phyloP scores from a whole-genome alignment of 1,284 basidiomycete species.

The Irpex sp. region DNA sequence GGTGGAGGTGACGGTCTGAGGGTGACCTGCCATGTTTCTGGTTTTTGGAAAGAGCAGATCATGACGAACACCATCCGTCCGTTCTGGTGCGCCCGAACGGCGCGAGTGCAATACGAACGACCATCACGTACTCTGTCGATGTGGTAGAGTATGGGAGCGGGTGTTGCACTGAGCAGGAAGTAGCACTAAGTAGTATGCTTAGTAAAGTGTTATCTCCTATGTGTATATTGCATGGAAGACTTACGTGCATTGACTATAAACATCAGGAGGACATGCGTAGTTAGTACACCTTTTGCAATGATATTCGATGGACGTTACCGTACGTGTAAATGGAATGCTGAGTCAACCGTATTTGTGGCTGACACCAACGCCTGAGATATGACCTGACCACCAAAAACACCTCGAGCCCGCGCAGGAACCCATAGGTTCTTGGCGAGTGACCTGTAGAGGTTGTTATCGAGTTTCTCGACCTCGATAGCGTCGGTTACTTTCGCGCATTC shows the following conservation, averaged over 20 bases:
- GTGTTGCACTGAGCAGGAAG: constrained; percentile 77
- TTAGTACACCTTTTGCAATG: not conserved
- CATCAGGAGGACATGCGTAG: too few species aligned
- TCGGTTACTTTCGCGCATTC: constrained; percentile 55
- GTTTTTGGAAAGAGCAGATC: constrained; percentile 82
- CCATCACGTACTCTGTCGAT: constrained; percentile 87
- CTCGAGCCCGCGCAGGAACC: constrained; percentile 62
- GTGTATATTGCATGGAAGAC: constrained; percentile 20
- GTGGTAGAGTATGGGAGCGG: constrained; percentile 78
- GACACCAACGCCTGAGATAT: constrained; percentile 85
- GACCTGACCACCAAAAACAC: constrained; percentile 89
- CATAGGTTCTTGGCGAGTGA: constrained; percentile 62
- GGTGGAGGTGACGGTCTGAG: constrained; percentile 64
- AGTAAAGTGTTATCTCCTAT: not conserved
- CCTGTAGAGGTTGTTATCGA: constrained; percentile 75
- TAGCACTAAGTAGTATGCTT: constrained; percentile 58
- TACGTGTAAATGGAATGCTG: constrained; percentile 71
- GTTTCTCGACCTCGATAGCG: constrained; percentile 72
- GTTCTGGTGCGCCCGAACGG: constrained; percentile 76
- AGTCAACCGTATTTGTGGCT: constrained; percentile 71
- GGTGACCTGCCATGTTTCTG: constrained; percentile 71
- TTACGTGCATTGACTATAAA: constrained; percentile 66
- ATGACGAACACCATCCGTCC: constrained; percentile 80
- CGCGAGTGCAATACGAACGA: constrained; percentile 67
- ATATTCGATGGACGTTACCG: constrained; percentile 23